phyloP scores from a whole-genome alignment of 257 asterid species.

The Cynanchum wilfordii region DNA sequence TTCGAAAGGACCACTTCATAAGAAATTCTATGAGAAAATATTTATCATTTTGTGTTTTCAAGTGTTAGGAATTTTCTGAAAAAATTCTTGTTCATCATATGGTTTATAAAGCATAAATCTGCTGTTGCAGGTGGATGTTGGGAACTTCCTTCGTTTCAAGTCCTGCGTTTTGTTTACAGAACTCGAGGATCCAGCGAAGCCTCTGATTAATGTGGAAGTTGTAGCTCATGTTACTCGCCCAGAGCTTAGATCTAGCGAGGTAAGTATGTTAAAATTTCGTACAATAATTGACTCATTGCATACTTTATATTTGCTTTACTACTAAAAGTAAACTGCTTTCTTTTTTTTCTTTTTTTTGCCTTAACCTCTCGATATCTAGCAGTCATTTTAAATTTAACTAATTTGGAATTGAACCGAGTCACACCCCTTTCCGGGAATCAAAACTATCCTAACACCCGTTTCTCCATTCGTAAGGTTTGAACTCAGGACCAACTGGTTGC shows the following conservation, averaged over 20 bases:
- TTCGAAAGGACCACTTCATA: not conserved
- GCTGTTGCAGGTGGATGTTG: slow-evolving; percentile 80
- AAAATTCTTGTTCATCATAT: not conserved
- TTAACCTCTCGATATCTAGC: too few relatives aligned
- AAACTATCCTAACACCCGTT: too few relatives aligned
- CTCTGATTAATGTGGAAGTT: slow-evolving; percentile 85
- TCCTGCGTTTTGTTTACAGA: slow-evolving; percentile 81
- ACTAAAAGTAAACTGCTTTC: not conserved
- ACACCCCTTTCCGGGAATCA: too few relatives aligned
- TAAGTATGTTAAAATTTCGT: slow-evolving; percentile 20
- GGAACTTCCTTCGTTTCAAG: slow-evolving; percentile 84
- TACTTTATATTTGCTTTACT: not conserved
- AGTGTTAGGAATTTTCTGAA: not conserved
- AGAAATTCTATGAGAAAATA: not conserved
- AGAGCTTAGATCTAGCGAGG: slow-evolving; percentile 82
- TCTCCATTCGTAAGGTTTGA: too few relatives aligned
- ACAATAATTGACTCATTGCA: not conserved
- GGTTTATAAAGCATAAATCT: slow-evolving; percentile 6
- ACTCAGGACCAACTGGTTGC: too few relatives aligned
- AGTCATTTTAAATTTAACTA: too few relatives aligned
- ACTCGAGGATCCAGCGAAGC: slow-evolving; percentile 50
- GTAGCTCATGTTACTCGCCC: slow-evolving; percentile 88
- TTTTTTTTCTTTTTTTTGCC: too few relatives aligned
- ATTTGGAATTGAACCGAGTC: too few relatives aligned
- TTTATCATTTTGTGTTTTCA: not conserved